Evolutionary conservation across 176 grass and related monocot genomes (phyloP).

Genomic region (Lolium perenne): DNA sequence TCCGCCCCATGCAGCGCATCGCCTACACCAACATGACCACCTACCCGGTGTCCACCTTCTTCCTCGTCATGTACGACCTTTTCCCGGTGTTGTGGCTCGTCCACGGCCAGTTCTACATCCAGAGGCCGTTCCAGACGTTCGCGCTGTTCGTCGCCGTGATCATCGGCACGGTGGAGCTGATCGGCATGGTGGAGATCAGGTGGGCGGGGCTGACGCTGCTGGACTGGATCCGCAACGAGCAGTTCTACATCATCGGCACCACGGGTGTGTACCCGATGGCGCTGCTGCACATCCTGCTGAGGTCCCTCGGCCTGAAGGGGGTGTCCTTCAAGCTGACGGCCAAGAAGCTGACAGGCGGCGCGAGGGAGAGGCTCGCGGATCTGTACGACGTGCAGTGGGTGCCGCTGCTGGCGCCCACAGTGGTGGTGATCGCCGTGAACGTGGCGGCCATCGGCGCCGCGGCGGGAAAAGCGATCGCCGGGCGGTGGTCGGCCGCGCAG

Average conservation of each 20-base stretch:
- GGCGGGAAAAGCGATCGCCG: neutral
- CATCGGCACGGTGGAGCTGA: neutral
- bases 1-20: neutral
- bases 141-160: neutral
- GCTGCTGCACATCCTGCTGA: slow-evolving; percentile 10
- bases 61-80: slow-evolving; percentile 3
- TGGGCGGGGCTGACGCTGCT: slow-evolving; percentile 9
- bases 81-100: slow-evolving; percentile 6
- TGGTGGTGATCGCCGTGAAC: slow-evolving; percentile 17
- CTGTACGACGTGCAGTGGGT: slow-evolving; percentile 20
- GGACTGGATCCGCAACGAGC: slow-evolving; percentile 13
- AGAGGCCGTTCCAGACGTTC: slow-evolving; percentile 33
- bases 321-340: neutral
- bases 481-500: slow-evolving; percentile 2
- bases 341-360: slow-evolving; percentile 1
- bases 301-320: slow-evolving; percentile 13
- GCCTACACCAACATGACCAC: slow-evolving; percentile 33
- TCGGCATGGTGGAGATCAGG: slow-evolving; percentile 24
- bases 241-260: slow-evolving; percentile 26
- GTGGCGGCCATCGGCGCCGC: slow-evolving; percentile 13
- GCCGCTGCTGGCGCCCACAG: neutral
- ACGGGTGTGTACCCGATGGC: slow-evolving; percentile 28
- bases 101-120: slow-evolving; percentile 3
- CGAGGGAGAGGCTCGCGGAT: neutral
- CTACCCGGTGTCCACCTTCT: slow-evolving; percentile 18